Evolutionary conservation across 371 early-diverging fungal species (phyloP).

Genomic region (Mortierella sp.): DNA sequence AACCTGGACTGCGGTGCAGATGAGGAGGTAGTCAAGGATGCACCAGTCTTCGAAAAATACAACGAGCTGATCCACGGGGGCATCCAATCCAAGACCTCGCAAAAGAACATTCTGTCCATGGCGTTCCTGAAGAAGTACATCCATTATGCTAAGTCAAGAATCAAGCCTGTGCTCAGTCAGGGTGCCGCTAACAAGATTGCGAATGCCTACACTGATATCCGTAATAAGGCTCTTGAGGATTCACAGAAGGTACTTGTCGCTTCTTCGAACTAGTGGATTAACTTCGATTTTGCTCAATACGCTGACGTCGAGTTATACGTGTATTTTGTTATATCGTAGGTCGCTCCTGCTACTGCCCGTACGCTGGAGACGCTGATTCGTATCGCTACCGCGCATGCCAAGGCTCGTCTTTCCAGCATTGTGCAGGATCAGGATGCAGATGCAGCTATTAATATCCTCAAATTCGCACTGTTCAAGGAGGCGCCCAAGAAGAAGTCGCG

Average conservation of each 20-base stretch:
- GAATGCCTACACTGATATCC: conserved; percentile 83
- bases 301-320: no score
- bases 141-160: conserved; percentile 83
- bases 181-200: conserved; percentile 85
- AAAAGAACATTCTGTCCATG: conserved; percentile 74
- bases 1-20: conserved; percentile 63
- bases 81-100: conserved; percentile 42
- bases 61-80: conserved; percentile 65
- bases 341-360: conserved; percentile 96
- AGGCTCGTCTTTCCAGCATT: conserved; percentile 84
- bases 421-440: conserved; percentile 92
- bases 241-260: conserved; percentile 44
- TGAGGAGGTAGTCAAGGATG: conserved; percentile 65
- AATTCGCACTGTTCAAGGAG: conserved; percentile 95
- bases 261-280: conserved; percentile 3
- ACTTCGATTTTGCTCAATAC: no score
- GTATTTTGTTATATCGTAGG: conserved; percentile 38
- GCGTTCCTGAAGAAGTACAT: conserved; percentile 87
- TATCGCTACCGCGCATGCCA: conserved; percentile 98
- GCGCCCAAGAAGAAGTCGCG: conserved; percentile 72
- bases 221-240: conserved; percentile 56
- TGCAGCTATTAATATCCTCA: conserved; percentile 85
- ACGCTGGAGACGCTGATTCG: conserved; percentile 99
- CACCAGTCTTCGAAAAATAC: conserved; percentile 87
- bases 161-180: conserved; percentile 76